Evolutionary conservation across 306 rosid genomes (phyloP), one percentile per base, ranked within the genome.

Genomic region (Cicer bijugum): DNA sequence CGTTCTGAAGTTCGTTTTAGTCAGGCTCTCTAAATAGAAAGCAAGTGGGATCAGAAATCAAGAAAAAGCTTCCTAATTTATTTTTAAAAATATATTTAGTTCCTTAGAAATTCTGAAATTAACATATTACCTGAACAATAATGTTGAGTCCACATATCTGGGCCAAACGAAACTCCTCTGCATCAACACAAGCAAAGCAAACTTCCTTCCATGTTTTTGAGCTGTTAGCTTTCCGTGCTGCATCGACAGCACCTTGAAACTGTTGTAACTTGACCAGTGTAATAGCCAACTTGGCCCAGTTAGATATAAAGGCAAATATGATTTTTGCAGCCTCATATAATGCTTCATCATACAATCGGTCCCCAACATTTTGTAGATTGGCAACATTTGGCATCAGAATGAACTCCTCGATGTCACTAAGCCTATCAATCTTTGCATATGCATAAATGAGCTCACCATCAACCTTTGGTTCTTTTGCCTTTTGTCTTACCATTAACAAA

Each of bases 161-260:
- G 78, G 99, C 99, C 69, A 95, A 77, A 59, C 99, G 99, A 84
- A 95, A 95, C 80, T 95, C 99, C 85, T 95, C 99, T 9, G 97
- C 99, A 80, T 95, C 99, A 80, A 95, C 99, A 88, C 99, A 95
- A 67, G 99, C 97, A 89, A 95, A 95, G 88, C 99, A 95, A 74
- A 95, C 97, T 85, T 95, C 99, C 87, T 95, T 95, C 99, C 99
- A 95, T 80, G 99, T 95, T 86, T 95, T 95, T 33, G 99, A 87
- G 76, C 99, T 95, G 82, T 95, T 95, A 46, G 99, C 99, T 87
- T 95, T 95, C 84, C 99, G 82, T 76, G 99, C 99, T 20, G 99
- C 99, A 85, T 95, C 99, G 76, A 95, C 99, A 68, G 99, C 99
- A 38, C 99, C 96, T 87, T 95, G 99, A 85, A 88, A 95, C 82